Evolutionary conservation across 805 yeast species (phyloP), one percentile per base, ranked within the genome.

Genomic region (Kodamaea kakaduensis): DNA sequence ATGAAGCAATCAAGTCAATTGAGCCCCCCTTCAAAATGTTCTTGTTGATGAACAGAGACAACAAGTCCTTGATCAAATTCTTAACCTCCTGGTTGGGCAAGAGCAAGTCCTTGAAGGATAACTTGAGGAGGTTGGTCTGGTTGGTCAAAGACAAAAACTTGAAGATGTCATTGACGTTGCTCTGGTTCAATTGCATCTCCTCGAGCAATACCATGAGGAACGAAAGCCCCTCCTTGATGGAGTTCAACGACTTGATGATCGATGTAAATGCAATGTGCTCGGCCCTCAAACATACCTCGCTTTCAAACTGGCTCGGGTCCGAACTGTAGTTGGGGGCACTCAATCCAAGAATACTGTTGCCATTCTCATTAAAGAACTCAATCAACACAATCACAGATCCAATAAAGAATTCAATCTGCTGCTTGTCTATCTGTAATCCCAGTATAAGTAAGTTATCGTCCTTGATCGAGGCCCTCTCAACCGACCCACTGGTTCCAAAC

Each of bases 21-120:
- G 95, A 84, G 3, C 86, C 90, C n/a, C 98, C 97, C 45, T 84
- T 78, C 24, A 85, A 71, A 38, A 93, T 88, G 46, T 84, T 86
- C 55, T 83, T 83, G 59, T 89, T 89, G 43, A 93, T 88, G 23
- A 93, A 78, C 1, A 96, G 84, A 2, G 95, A 82, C 29, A 93
- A 73, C 23, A 94, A 77, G 48, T 90, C 97, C 55, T 86, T 85
- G 17, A 90, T 78, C 30, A 87, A 67, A 32, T 77, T 77, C 25
- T 73, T 70, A 9, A 79, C 80, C 10, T 68, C 71, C 29, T 70
- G 78, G 22, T 65, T 69, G 10, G 93, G 85, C 9, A 89, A 78
- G 52, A 93, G 82, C 38, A 93, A 71, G 46, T 82, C 88, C 44
- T 77, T 78, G 58, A 84, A 88, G 1, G 76, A 73, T 48, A 90